phyloP scores from a whole-genome alignment of 257 asterid genomes.

The Echites panduratus region DNA sequence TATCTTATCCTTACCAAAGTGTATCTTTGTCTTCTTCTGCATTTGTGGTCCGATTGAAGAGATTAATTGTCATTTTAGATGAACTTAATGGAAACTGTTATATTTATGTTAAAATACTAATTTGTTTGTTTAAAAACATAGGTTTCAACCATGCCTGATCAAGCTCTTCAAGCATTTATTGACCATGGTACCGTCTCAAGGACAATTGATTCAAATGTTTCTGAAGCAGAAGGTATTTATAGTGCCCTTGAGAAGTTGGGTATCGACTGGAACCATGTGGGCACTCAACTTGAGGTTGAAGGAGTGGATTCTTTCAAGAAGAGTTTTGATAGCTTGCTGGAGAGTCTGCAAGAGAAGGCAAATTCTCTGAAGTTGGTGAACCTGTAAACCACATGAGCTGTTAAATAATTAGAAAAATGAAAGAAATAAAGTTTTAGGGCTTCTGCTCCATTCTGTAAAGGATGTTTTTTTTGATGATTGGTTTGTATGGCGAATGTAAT shows the following conservation, averaged over 20 bases:
- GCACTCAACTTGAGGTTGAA: conserved; percentile 82
- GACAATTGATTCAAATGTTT: conserved; percentile 83
- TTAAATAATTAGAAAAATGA: conserved; percentile 27
- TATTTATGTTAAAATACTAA: background rate
- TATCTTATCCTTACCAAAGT: conserved; percentile 22
- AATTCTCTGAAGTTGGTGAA: conserved; percentile 72
- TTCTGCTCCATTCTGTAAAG: background rate
- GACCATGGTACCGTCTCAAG: conserved; percentile 90
- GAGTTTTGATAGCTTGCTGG: conserved; percentile 94
- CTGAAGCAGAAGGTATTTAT: conserved; percentile 90
- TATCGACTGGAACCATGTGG: conserved; percentile 80
- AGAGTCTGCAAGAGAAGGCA: conserved; percentile 94
- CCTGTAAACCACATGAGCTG: conserved; percentile 29
- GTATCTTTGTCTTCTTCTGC: conserved; percentile 14
- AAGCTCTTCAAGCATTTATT: conserved; percentile 90
- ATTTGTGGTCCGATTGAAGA: conserved; percentile 14
- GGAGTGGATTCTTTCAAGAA: conserved; percentile 97
- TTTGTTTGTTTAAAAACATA: conserved; percentile 5
- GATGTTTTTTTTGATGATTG: background rate
- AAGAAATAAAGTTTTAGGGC: conserved; percentile 1
- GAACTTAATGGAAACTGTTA: background rate
- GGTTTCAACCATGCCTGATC: conserved; percentile 99
- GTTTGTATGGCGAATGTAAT: conserved; percentile 9
- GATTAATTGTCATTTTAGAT: background rate
- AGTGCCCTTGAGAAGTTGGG: conserved; percentile 89